A percentile compares a stretch with the other conserved stretches of the same genome.
Evolutionary conservation across 1,139 yeast species (phyloP).

Genomic region (Casaregolazyma lundiana): DNA sequence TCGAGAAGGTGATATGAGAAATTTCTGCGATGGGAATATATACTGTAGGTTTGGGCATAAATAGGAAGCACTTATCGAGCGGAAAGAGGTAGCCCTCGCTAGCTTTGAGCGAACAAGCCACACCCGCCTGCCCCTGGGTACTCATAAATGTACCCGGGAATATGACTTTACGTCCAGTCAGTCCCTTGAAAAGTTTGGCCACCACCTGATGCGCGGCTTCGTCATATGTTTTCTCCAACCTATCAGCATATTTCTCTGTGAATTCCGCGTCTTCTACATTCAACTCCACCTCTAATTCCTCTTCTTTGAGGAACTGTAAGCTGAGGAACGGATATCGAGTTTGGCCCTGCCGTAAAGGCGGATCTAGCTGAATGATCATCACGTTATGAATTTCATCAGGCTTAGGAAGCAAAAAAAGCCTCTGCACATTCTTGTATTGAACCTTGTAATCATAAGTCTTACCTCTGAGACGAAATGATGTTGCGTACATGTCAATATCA

Average conservation of each 20-base stretch:
- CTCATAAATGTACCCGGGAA: conserved; percentile 85
- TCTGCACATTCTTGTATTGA: conserved; percentile 83
- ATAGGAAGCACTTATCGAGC: conserved; percentile 82
- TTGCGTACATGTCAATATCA: conserved; percentile 90
- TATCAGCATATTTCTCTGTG: conserved; percentile 68
- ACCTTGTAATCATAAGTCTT: conserved; percentile 96
- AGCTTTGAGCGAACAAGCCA: conserved; percentile 89
- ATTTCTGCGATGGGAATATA: conserved; percentile 86
- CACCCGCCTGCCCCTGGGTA: conserved; percentile 64
- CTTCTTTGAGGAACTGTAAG: conserved; percentile 82
- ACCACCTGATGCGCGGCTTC: conserved; percentile 81
- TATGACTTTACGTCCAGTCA: conserved; percentile 79
- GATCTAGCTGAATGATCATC: conserved; percentile 85
- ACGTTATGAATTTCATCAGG: conserved; percentile 91
- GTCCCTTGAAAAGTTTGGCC: conserved; percentile 84
- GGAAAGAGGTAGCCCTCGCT: conserved; percentile 92
- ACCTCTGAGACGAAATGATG: conserved; percentile 88
- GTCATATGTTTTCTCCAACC: conserved; percentile 71
- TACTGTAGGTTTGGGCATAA: conserved; percentile 90
- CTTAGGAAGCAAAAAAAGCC: conserved; percentile 87
- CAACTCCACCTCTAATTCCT: conserved; percentile 85
- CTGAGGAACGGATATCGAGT: conserved; percentile 92
- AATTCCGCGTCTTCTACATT: conserved; percentile 82
- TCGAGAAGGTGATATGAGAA: conserved; percentile 70
- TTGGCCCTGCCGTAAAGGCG: conserved; percentile 93